Evolutionary conservation across 345 rosid species (phyloP), one percentile per base, ranked within the genome.

Genomic region (Stellera chamaejasme): DNA sequence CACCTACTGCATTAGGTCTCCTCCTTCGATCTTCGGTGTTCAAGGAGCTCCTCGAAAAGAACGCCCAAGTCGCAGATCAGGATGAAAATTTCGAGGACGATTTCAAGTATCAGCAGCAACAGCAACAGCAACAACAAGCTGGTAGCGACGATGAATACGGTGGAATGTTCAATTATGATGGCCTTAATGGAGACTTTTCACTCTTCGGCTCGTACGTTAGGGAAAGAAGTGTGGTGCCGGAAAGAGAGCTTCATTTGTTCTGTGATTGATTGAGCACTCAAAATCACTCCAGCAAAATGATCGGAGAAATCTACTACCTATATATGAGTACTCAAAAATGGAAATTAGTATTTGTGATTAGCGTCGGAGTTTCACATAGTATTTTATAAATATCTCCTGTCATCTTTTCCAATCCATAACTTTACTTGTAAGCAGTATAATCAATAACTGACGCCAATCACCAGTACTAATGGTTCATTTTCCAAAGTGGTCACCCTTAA

Each of bases 21-120:
- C 86, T 80, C 47, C 65, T 80, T 42, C 76, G 79, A 14, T 83
- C 90, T 9, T 76, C 83, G 0, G 47, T 80, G n/a, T 83, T 83
- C 53, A 72, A 72, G 58, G 83, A 80, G 14, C 45, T 80, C 59
- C 77, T 80, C 2, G 76, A 78, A 73, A 80, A 76, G 80, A 83
- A 78, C 14, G 53, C 77, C 3, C 68, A 55, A 27, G 44, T 66
- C 13, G 56, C 69, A 0, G 66, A 65, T 50, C 82, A 76, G 16
- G 68, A 69, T 23, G 54, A 50, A 23, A 61, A 41, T 43, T 70
- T 66, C 23, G 79, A 75, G 5, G 73, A 69, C 15, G 79, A 66
- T 54, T 51, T 58, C 14, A 67, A 70, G 62, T 59, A 63, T 58
- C 68, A 32, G 7, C 39, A 19, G 23, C 23, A 19, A 1, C 23